Evolutionary conservation across 257 asterid genomes (phyloP).

Genomic region (Hygrophila difformis): DNA sequence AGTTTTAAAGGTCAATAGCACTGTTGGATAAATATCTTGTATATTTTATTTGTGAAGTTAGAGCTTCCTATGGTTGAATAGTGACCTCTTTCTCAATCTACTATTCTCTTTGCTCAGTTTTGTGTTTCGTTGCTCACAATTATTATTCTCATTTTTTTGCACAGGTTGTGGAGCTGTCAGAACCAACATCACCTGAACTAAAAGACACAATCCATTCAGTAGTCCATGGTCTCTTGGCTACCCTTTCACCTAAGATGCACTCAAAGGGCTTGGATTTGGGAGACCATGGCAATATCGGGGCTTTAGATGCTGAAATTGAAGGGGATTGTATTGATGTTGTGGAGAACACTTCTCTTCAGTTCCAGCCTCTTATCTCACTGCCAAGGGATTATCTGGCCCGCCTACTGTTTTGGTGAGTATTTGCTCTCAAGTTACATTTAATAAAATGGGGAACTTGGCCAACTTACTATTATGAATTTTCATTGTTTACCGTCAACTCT

Average conservation of each 20-base stretch:
- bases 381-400: conserved; percentile 95
- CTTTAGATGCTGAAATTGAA: conserved; percentile 34
- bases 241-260: conserved; percentile 95
- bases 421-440: background rate
- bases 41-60: too few species aligned
- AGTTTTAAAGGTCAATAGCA: too few species aligned
- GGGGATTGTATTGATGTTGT: conserved; percentile 73
- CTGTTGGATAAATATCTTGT: too few species aligned
- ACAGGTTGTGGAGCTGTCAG: conserved; percentile 94
- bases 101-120: background rate
- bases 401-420: conserved; percentile 63
- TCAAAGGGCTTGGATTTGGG: conserved; percentile 58
- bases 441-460: too few species aligned
- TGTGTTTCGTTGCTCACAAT: background rate
- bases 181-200: conserved; percentile 67
- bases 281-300: conserved; percentile 36
- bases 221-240: conserved; percentile 91
- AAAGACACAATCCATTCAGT: conserved; percentile 75
- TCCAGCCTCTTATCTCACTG: conserved; percentile 77
- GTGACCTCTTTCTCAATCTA: background rate
- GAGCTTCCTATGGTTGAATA: conserved; percentile 1
- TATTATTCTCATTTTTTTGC: conserved; percentile 5
- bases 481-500: background rate
- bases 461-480: too few species aligned
- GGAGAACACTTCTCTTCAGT: conserved; percentile 75